Evolutionary conservation across 805 yeast genomes (phyloP).

Genomic region (Ogataea saltuana): DNA sequence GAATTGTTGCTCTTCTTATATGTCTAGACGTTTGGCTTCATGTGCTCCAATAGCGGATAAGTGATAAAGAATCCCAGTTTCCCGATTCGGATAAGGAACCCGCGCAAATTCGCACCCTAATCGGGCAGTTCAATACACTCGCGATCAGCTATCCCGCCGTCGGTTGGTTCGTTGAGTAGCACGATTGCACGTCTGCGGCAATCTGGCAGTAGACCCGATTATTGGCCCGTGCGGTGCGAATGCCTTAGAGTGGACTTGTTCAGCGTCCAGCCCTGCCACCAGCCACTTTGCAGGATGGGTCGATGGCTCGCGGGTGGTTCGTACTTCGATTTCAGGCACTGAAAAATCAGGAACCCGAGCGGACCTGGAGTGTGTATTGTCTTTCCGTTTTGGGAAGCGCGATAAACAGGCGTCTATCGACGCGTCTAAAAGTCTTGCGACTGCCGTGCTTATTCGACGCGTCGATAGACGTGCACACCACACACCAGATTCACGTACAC

Average conservation of each 20-base stretch:
- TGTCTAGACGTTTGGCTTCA: not conserved
- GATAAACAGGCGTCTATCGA: conserved; percentile 1
- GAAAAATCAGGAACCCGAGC: not conserved
- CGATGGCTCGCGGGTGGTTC: no score
- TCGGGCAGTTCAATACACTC: conserved; percentile 7
- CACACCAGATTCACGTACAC: not conserved
- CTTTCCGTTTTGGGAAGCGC: conserved; percentile 16
- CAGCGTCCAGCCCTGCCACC: no score
- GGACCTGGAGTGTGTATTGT: conserved; percentile 1
- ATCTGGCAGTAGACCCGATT: not conserved
- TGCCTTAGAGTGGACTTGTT: not conserved
- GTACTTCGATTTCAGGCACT: not conserved
- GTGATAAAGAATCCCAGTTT: conserved; percentile 2
- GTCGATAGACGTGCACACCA: conserved; percentile 2
- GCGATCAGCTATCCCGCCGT: not conserved
- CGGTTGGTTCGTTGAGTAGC: not conserved
- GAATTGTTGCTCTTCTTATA: not conserved
- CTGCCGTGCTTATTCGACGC: not conserved
- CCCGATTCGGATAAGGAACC: conserved; percentile 1
- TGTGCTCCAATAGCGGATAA: conserved; percentile 5
- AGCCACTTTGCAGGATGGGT: no score
- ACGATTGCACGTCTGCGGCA: not conserved
- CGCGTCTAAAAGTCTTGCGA: not conserved
- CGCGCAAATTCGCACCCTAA: conserved; percentile 1
- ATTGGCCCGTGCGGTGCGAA: not conserved